Conservation (phyloP, 2,329 filamentous ascomycete genomes). For the Phyllosticta citriasiana region DNA sequence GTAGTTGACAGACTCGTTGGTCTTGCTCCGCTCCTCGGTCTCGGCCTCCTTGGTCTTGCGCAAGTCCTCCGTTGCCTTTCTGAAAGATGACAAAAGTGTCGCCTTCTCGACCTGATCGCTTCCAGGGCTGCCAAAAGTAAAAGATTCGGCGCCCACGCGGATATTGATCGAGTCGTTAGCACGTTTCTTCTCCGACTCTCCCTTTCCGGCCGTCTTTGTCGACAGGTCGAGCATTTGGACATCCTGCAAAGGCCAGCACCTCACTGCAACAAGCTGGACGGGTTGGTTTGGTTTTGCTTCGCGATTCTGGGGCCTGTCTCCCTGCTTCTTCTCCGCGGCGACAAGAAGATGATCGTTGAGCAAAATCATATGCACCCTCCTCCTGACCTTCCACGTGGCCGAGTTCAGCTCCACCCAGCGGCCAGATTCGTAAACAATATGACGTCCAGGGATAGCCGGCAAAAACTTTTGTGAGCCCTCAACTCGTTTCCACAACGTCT, state of each 20-base stretch:
- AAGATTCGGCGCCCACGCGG: slow-evolving; percentile 78
- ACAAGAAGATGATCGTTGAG: slow-evolving; percentile 91
- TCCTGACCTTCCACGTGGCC: slow-evolving; percentile 86
- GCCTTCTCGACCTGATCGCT: slow-evolving; percentile 69
- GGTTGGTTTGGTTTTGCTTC: slow-evolving; percentile 36
- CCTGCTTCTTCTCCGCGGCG: slow-evolving; percentile 85
- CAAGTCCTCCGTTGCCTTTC: slow-evolving; percentile 86
- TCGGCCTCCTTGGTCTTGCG: slow-evolving; percentile 78
- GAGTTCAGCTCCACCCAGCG: slow-evolving; percentile 95
- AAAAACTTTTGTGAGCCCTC: slow-evolving; percentile 96
- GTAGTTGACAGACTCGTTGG: slow-evolving; percentile 76
- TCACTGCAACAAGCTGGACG: slow-evolving; percentile 75
- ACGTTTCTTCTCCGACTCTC: slow-evolving; percentile 12
- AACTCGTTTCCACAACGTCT: slow-evolving; percentile 91
- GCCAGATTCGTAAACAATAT: slow-evolving; percentile 86
- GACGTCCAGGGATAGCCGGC: slow-evolving; percentile 79
- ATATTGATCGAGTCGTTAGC: slow-evolving; percentile 63
- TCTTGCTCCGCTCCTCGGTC: slow-evolving; percentile 75
- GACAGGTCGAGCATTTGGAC: slow-evolving; percentile 88
- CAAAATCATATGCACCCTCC: slow-evolving; percentile 83
- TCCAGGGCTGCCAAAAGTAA: slow-evolving; percentile 88
- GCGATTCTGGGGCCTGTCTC: slow-evolving; percentile 50
- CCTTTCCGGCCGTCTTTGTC: slow-evolving; percentile 16
- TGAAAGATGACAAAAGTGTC: slow-evolving; percentile 74
- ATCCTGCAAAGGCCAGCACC: slow-evolving; percentile 88